Conservation (phyloP, 345 rosid genomes). For the Schrenkiella parvula region DNA sequence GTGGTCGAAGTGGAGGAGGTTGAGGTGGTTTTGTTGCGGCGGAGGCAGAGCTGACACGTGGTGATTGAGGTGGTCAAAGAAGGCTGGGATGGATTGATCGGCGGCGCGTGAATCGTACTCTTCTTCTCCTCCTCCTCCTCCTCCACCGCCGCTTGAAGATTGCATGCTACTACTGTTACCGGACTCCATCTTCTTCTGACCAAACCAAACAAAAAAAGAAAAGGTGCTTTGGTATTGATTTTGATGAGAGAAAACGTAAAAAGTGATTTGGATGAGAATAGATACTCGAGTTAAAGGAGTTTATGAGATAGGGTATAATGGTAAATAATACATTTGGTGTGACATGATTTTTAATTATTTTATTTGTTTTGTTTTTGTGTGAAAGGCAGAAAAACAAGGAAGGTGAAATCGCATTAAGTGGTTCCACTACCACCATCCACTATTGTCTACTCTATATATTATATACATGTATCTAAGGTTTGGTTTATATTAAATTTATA, state of each 20-base stretch:
- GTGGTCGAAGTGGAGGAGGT: slow-evolving; percentile 33
- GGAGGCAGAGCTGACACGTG: slow-evolving; percentile 31
- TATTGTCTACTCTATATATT: slow-evolving; percentile 35
- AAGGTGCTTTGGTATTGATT: background rate
- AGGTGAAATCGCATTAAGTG: slow-evolving; percentile 38
- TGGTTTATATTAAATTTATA: slow-evolving; percentile 9
- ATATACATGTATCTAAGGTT: slow-evolving; percentile 17
- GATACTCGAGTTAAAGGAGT: slow-evolving; percentile 5
- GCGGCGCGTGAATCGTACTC: slow-evolving; percentile 72
- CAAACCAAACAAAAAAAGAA: background rate
- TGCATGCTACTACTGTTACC: slow-evolving; percentile 79
- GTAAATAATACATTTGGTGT: slow-evolving; percentile 21
- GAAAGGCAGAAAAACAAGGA: slow-evolving; percentile 29
- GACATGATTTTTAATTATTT: background rate
- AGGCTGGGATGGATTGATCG: slow-evolving; percentile 47
- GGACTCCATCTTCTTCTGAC: slow-evolving; percentile 55
- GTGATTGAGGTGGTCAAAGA: slow-evolving; percentile 39
- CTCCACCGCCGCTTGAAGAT: slow-evolving; percentile 64
- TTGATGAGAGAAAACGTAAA: slow-evolving; percentile 17
- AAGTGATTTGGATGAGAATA: background rate
- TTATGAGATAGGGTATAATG: slow-evolving; percentile 4
- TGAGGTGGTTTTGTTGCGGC: slow-evolving; percentile 34
- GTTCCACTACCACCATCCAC: slow-evolving; percentile 44
- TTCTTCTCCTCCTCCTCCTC: slow-evolving; percentile 45
- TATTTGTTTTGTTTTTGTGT: slow-evolving; percentile 15